Conservation (phyloP, 139 green algal species). For the Asterochloris erici region DNA sequence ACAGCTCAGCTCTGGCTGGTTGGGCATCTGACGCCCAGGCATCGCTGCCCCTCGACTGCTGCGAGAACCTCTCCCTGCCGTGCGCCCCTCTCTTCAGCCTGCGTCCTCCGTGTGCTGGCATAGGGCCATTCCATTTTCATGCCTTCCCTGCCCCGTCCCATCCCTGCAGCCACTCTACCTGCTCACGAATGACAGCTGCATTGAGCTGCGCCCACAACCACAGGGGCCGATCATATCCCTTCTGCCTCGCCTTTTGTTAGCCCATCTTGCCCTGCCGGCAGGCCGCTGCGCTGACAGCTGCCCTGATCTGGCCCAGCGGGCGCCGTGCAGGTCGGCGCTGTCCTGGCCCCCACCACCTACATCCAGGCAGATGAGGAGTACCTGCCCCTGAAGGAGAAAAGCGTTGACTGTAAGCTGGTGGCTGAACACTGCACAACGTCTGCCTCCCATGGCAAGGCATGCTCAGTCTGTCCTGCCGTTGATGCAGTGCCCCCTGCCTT, state of each 20-base stretch:
- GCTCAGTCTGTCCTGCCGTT: no score
- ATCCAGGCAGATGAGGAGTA: conserved; percentile 33
- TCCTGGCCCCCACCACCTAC: conserved; percentile 4
- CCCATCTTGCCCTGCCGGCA: neutral
- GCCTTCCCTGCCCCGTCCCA: no score
- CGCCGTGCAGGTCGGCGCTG: neutral
- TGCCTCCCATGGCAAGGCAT: no score
- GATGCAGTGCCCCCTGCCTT: neutral
- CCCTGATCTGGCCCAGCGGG: neutral
- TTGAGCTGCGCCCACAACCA: no score
- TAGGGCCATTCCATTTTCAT: no score
- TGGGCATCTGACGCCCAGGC: neutral
- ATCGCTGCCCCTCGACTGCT: neutral
- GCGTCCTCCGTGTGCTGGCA: no score
- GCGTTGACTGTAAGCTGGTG: conserved; percentile 5
- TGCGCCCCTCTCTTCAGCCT: no score
- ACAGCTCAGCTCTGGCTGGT: neutral
- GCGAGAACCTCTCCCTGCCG: no score
- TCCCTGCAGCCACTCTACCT: neutral
- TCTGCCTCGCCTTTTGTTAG: neutral
- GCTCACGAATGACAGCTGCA: neutral
- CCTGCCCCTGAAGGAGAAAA: conserved; percentile 36
- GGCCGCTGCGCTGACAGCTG: neutral
- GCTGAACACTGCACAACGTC: no score
- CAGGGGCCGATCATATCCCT: neutral